Evolutionary conservation across 495 filamentous ascomycete species (phyloP).

Genomic region (Parathielavia hyrcaniae): DNA sequence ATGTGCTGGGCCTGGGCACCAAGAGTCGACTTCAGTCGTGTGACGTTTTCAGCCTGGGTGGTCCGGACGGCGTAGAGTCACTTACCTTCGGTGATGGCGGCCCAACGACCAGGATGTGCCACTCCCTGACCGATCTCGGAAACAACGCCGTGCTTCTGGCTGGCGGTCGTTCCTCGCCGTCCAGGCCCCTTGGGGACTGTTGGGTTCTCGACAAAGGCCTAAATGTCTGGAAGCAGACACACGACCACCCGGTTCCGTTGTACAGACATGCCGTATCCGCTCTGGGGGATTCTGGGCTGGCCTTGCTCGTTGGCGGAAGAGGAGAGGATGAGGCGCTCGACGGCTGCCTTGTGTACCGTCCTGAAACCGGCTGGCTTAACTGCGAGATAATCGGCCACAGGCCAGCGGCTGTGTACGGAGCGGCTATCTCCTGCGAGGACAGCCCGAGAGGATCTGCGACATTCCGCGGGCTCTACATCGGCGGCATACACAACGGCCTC

Average conservation of each 20-base stretch:
- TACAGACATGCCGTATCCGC: slow-evolving; percentile 67
- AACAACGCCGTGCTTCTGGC: slow-evolving; percentile 52
- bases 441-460: background rate
- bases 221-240: slow-evolving; percentile 52
- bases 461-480: slow-evolving; percentile 55
- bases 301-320: slow-evolving; percentile 27
- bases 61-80: background rate
- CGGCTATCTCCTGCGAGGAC: slow-evolving; percentile 32
- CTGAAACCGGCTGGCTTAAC: slow-evolving; percentile 41
- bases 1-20: slow-evolving; percentile 56
- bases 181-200: slow-evolving; percentile 58
- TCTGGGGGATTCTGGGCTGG: slow-evolving; percentile 48
- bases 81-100: slow-evolving; percentile 31
- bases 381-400: slow-evolving; percentile 30
- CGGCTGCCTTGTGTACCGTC: slow-evolving; percentile 61
- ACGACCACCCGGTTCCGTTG: slow-evolving; percentile 57
- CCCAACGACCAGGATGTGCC: slow-evolving; percentile 62
- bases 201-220: slow-evolving; percentile 56
- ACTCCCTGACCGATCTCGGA: slow-evolving; percentile 60
- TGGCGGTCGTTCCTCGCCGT: slow-evolving; percentile 74
- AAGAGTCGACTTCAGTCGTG: slow-evolving; percentile 54
- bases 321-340: slow-evolving; percentile 37
- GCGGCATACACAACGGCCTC: slow-evolving; percentile 59
- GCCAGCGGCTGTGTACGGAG: slow-evolving; percentile 57
- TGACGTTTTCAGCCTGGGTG: slow-evolving; percentile 48